Percentiles rank a stretch among this genome's conserved stretches.
Conservation (phyloP, 305 asterid genomes). For the Stenogyne calaminthoides region DNA sequence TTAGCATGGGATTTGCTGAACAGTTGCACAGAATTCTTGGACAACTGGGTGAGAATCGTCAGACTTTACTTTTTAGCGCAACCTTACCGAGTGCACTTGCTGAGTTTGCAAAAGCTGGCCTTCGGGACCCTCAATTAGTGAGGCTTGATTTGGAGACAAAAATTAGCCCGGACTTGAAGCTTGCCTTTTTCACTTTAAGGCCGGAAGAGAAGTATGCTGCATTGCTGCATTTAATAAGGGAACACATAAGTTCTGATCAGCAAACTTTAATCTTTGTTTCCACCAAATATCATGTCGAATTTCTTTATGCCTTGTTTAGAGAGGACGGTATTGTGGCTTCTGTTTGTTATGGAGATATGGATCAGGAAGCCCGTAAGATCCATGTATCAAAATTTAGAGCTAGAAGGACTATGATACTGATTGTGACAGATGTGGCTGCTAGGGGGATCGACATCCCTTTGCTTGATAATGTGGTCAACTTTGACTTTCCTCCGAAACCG, state of each 20-base stretch:
- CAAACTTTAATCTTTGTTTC: conserved; percentile 85
- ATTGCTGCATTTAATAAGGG: conserved; percentile 75
- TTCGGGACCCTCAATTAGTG: conserved; percentile 89
- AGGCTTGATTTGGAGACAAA: conserved; percentile 91
- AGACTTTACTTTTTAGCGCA: conserved; percentile 91
- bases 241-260: conserved; percentile 64
- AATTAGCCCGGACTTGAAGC: conserved; percentile 86
- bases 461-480: conserved; percentile 90
- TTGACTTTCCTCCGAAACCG: conserved; percentile 88
- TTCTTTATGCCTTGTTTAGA: conserved; percentile 56
- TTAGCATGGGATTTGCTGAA: conserved; percentile 93
- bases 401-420: conserved; percentile 84
- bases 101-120: conserved; percentile 96
- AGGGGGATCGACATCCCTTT: conserved; percentile 95
- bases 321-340: conserved; percentile 90
- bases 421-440: conserved; percentile 98
- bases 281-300: conserved; percentile 92
- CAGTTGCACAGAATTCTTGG: conserved; percentile 76
- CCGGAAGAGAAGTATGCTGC: conserved; percentile 85
- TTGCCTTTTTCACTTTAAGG: conserved; percentile 75
- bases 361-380: conserved; percentile 89
- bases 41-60: conserved; percentile 82
- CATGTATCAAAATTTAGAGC: conserved; percentile 77
- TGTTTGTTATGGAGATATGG: conserved; percentile 97
- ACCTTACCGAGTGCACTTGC: conserved; percentile 97